Conservation (phyloP, 2,329 filamentous ascomycete species). For the Laburnicola sp. region DNA sequence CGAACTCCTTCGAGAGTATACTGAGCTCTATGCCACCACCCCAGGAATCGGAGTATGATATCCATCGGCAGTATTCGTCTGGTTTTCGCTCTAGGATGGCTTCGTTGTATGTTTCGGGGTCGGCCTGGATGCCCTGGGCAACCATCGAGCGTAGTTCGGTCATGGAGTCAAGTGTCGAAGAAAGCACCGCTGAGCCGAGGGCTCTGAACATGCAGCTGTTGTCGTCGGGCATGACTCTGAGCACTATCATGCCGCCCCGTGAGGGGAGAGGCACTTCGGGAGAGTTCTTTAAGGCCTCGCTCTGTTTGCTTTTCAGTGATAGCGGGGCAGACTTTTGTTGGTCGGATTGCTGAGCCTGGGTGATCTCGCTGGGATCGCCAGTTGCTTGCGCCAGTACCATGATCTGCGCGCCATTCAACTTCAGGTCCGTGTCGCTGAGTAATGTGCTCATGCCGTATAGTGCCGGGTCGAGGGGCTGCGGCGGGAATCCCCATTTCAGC, state of each 20-base stretch:
- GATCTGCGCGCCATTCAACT: conserved; percentile 69
- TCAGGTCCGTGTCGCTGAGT: conserved; percentile 61
- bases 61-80: conserved; percentile 77
- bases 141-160: conserved; percentile 75
- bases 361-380: conserved; percentile 32
- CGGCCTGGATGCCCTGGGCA: conserved; percentile 73
- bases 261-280: conserved; percentile 63
- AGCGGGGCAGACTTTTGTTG: conserved; percentile 40
- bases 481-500: conserved; percentile 84
- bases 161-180: conserved; percentile 65
- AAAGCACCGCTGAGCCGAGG: conserved; percentile 77
- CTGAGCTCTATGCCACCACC: conserved; percentile 88
- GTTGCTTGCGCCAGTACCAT: conserved; percentile 60
- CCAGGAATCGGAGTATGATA: conserved; percentile 80
- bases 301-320: conserved; percentile 49
- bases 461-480: conserved; percentile 67
- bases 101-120: conserved; percentile 72
- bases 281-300: conserved; percentile 57
- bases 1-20: conserved; percentile 82
- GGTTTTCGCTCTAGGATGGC: conserved; percentile 73
- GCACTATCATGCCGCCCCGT: conserved; percentile 63
- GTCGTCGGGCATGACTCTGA: conserved; percentile 95
- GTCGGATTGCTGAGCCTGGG: conserved; percentile 23
- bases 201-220: conserved; percentile 94
- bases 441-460: conserved; percentile 53